These are phyloP conservation scores for Candida sp. DNA, from an alignment of 1,139 yeast genomes.

Conservation along the genomic window DNA sequence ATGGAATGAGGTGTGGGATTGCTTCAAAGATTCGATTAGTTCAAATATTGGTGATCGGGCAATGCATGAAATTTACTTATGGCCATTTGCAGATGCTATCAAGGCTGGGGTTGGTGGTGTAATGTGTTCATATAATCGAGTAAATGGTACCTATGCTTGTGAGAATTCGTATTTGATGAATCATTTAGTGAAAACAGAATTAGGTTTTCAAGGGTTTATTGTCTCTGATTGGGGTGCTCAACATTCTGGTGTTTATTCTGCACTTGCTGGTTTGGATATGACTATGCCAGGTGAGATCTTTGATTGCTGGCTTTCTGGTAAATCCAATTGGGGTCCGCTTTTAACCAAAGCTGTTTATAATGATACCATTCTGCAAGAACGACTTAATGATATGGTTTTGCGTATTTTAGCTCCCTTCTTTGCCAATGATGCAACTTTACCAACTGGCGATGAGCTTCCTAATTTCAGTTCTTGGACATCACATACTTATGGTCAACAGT, in stretches of 20 bases:
- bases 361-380: conserved; percentile 50
- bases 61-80: conserved; percentile 58
- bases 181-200: conserved; percentile 54
- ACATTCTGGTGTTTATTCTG: conserved; percentile 55
- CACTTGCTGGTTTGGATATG: conserved; percentile 63
- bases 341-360: conserved; percentile 55
- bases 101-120: conserved; percentile 60
- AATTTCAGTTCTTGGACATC: conserved; percentile 61
- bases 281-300: conserved; percentile 63
- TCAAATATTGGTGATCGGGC: conserved; percentile 59
- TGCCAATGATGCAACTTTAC: conserved; percentile 32
- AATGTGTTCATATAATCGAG: conserved; percentile 60
- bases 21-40: conserved; percentile 35
- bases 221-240: conserved; percentile 69
- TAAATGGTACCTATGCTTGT: conserved; percentile 59
- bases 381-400: conserved; percentile 62
- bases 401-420: conserved; percentile 59
- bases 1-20: conserved; percentile 45
- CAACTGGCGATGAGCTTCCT: conserved; percentile 42
- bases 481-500: conserved; percentile 51
- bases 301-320: conserved; percentile 52
- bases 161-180: conserved; percentile 59
- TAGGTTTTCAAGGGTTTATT: conserved; percentile 67
- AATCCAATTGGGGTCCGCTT: conserved; percentile 57
- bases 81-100: conserved; percentile 68